Evolutionary conservation across 2,329 filamentous ascomycete genomes (phyloP), one percentile per base, ranked within the genome.

Genomic region (Aspergillus pseudoterreus): DNA sequence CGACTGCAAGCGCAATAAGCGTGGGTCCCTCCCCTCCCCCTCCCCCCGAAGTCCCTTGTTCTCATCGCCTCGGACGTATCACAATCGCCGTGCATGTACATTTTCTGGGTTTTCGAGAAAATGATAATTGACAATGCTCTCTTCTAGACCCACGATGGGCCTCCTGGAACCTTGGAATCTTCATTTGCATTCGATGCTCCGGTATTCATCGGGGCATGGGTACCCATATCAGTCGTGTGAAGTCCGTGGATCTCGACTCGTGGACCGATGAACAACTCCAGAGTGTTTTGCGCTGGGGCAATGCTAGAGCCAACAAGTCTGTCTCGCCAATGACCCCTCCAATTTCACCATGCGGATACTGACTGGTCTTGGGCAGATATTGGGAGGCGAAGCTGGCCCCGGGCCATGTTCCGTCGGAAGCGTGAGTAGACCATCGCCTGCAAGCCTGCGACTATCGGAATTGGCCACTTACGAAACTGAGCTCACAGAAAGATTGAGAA

Each of bases 191-290:
- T 71, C 87, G 92, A 69, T 99, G 94, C 75, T 99, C 94, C 15
- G 95, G 95, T 67, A 96, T 99, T 68, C 94, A 99, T 76, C 89
- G 94, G 68, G 91, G 92, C 61, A 97, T 99, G 92, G 94, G 94
- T 65, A 97, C 92, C 56, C 94, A 99, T 75, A 96, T 99, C 71
- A 96, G 91, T 74, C 83, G 89, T 73, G 94, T 99, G 71, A 99
- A 99, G 73, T 96, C 92, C 1, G 94, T 99, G 61, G 94, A 99
- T 72, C 84, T 99, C 58, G 94, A 99, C 72, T 86, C 92, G 22
- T 99, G 94, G 94, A 99, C 94, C 57, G 94, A 99, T 71, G 94
- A 99, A 73, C 94, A 99, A 77, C 79, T 97, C 54, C 87, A 94
- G 72, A 96, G 90, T 72, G 86, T 99, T 60, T 73, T 99, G 57